phyloP scores from a whole-genome alignment of 148 eudicot species.

The Silene latifolia region DNA sequence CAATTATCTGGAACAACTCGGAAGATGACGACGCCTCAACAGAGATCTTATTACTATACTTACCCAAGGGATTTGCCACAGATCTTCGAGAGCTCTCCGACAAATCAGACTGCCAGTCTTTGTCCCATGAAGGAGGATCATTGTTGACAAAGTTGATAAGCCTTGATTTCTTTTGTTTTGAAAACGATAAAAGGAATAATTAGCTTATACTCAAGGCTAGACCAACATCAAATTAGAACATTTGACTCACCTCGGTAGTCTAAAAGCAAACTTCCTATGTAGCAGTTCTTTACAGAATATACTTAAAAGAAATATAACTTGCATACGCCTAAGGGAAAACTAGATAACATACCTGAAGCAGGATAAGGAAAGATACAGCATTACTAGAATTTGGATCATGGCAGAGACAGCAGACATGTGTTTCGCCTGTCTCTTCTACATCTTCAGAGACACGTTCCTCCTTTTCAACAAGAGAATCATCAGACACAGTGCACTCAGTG shows the following conservation, averaged over 20 bases:
- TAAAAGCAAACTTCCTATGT: background rate
- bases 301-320: background rate
- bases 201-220: slow-evolving; percentile 6
- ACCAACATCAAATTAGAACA: background rate
- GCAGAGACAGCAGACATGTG: slow-evolving; percentile 84
- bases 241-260: background rate
- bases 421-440: slow-evolving; percentile 35
- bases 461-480: slow-evolving; percentile 39
- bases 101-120: slow-evolving; percentile 39
- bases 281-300: background rate
- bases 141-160: slow-evolving; percentile 64
- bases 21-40: slow-evolving; percentile 37
- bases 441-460: slow-evolving; percentile 44
- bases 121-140: slow-evolving; percentile 85
- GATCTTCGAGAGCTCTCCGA: slow-evolving; percentile 25
- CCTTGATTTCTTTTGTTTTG: slow-evolving; percentile 75
- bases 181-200: slow-evolving; percentile 4
- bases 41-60: slow-evolving; percentile 23
- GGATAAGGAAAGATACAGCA: slow-evolving; percentile 70
- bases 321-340: background rate
- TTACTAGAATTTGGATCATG: slow-evolving; percentile 69
- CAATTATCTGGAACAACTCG: slow-evolving; percentile 48
- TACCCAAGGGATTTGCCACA: slow-evolving; percentile 26
- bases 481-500: slow-evolving; percentile 38
- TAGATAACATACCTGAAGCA: slow-evolving; percentile 68